Percentiles rank a stretch among this genome's conserved stretches.
phyloP scores from a whole-genome alignment of 2,329 filamentous ascomycete species.

The Paraconiothyrium sp. region DNA sequence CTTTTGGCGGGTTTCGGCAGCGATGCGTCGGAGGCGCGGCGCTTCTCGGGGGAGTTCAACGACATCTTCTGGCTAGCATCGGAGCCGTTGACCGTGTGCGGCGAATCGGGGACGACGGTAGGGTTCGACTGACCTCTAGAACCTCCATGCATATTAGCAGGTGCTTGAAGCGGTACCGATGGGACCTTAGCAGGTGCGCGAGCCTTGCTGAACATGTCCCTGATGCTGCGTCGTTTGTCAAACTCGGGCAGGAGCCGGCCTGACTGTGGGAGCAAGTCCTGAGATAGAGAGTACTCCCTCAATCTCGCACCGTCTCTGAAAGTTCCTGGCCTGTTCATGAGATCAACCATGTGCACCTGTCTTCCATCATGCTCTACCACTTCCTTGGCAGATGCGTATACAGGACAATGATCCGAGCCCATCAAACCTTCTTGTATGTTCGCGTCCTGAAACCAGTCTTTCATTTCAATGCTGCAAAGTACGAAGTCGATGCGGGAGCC shows the following conservation, averaged over 20 bases:
- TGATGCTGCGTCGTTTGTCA: constrained; percentile 82
- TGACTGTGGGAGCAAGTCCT: constrained; percentile 76
- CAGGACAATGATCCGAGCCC: constrained; percentile 96
- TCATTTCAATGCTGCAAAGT: constrained; percentile 81
- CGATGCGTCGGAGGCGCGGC: constrained; percentile 31
- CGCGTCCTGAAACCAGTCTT: constrained; percentile 78
- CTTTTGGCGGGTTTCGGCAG: constrained; percentile 55
- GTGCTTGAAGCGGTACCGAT: constrained; percentile 14
- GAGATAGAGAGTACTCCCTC: constrained; percentile 69
- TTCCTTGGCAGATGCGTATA: constrained; percentile 79
- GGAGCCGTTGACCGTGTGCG: constrained; percentile 10
- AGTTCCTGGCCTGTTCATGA: constrained; percentile 79
- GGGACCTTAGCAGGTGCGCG: constrained; percentile 23
- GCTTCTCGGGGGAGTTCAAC: constrained; percentile 43
- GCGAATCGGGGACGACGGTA: constrained; percentile 15
- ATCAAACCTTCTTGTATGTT: constrained; percentile 94
- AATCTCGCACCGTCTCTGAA: constrained; percentile 74
- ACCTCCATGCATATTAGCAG: neutral
- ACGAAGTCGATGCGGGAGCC: constrained; percentile 95
- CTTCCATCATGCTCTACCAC: constrained; percentile 62
- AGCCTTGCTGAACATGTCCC: constrained; percentile 81
- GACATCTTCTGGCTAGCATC: constrained; percentile 20
- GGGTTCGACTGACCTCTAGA: neutral
- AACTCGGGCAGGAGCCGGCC: constrained; percentile 90
- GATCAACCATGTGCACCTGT: constrained; percentile 68